These are phyloP conservation scores for Phanerodontia chrysosporium DNA, from an alignment of 768 basidiomycete genomes.

Conservation along the genomic window DNA sequence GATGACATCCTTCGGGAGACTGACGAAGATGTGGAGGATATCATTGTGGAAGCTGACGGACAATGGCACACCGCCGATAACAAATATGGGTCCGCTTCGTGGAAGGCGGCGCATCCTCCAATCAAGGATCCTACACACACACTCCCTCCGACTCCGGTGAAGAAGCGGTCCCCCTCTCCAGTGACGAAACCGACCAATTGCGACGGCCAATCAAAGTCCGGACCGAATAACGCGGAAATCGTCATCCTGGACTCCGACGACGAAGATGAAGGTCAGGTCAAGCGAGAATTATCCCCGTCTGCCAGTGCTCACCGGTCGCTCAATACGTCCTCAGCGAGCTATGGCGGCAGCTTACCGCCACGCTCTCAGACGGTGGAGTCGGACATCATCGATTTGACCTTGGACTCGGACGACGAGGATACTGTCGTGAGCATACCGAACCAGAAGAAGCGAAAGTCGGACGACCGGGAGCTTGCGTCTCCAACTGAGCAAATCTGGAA, in stretches of 20 bases:
- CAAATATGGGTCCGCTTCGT: conserved; percentile 71
- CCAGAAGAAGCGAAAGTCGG: conserved; percentile 56
- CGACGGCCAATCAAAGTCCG: conserved; percentile 35
- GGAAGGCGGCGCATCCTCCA: conserved; percentile 54
- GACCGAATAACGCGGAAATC: conserved; percentile 50
- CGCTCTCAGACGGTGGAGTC: conserved; percentile 31
- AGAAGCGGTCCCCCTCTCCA: conserved; percentile 20
- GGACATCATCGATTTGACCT: conserved; percentile 81
- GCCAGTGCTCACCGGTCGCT: conserved; percentile 30
- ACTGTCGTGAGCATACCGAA: conserved; percentile 13
- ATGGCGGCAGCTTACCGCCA: conserved; percentile 14
- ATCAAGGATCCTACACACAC: conserved; percentile 23
- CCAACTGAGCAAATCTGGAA: conserved; percentile 74
- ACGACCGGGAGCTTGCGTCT: conserved; percentile 45
- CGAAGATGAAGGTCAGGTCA: conserved; percentile 66
- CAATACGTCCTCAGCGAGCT: conserved; percentile 7
- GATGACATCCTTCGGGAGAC: conserved; percentile 77
- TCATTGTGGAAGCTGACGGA: conserved; percentile 89
- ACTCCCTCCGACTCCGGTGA: conserved; percentile 12
- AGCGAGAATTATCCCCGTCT: conserved; percentile 70
- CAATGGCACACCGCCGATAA: conserved; percentile 94
- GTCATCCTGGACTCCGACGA: conserved; percentile 73
- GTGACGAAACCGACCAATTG: conserved; percentile 19
- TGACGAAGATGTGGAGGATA: conserved; percentile 81
- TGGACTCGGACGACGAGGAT: conserved; percentile 75